A percentile compares a stretch with the other conserved stretches of the same genome.
Evolutionary conservation across 1,284 basidiomycete species (phyloP).

Genomic region (Austroboletus novae-zelandiae): DNA sequence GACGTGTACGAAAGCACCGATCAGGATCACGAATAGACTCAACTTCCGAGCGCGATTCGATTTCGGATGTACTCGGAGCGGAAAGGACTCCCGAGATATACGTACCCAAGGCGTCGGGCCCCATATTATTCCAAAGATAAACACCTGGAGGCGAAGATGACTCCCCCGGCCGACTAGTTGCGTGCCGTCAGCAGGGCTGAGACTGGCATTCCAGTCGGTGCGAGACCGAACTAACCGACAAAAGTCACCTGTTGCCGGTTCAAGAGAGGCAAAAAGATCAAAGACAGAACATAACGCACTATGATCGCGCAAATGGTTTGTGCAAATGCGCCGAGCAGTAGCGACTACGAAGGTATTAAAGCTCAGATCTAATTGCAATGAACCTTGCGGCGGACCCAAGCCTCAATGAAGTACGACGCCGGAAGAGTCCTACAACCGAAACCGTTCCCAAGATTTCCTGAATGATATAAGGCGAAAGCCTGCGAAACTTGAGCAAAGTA

Average conservation of each 20-base stretch:
- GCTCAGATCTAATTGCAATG: too few species aligned
- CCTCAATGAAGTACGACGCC: constrained; percentile 63
- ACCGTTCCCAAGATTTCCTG: constrained; percentile 71
- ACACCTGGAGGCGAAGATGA: constrained; percentile 59
- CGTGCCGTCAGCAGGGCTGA: constrained; percentile 40
- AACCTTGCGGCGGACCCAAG: constrained; percentile 61
- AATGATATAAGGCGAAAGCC: constrained; percentile 68
- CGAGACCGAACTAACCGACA: constrained; percentile 65
- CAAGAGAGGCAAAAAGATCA: background rate
- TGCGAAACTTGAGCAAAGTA: constrained; percentile 18
- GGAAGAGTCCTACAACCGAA: constrained; percentile 64
- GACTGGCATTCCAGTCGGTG: constrained; percentile 40
- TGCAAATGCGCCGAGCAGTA: constrained; percentile 63
- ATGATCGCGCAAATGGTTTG: constrained; percentile 66
- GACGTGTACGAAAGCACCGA: background rate
- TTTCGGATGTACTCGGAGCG: constrained; percentile 60
- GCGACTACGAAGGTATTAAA: constrained; percentile 38
- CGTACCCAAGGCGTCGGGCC: constrained; percentile 59
- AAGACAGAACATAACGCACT: constrained; percentile 32
- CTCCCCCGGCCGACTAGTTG: constrained; percentile 46
- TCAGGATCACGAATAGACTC: background rate
- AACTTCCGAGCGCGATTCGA: constrained; percentile 56
- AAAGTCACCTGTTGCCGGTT: constrained; percentile 51
- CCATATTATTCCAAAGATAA: constrained; percentile 55
- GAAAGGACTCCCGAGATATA: constrained; percentile 63